Evolutionary conservation across 192 early-diverging fungal genomes (phyloP).

Genomic region (Entomortierella chlamydospora): DNA sequence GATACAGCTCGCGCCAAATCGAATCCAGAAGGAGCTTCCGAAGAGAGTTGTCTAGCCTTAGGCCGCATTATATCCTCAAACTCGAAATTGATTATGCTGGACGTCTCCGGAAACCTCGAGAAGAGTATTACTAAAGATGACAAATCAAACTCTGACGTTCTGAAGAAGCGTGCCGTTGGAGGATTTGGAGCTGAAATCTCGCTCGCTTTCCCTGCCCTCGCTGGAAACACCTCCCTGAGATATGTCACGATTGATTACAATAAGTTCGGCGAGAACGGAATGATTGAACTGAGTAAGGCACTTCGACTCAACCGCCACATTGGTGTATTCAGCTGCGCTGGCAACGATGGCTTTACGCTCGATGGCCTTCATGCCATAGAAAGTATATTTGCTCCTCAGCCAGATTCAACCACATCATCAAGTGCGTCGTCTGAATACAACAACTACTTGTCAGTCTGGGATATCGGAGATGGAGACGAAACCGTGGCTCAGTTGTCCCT

Average conservation of each 20-base stretch:
- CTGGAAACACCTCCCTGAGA: slow-evolving; percentile 19
- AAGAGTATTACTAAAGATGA: background rate
- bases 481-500: slow-evolving; percentile 22
- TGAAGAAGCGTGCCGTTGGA: slow-evolving; percentile 1
- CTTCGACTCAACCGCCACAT: slow-evolving; percentile 11
- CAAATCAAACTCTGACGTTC: background rate
- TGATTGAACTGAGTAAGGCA: slow-evolving; percentile 21
- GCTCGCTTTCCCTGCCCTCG: slow-evolving; percentile 22
- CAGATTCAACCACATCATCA: background rate
- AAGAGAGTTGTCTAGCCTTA: slow-evolving; percentile 29
- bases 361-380: slow-evolving; percentile 21
- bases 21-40: slow-evolving; percentile 16
- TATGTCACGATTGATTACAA: slow-evolving; percentile 29
- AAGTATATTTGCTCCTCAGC: slow-evolving; percentile 6
- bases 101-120: slow-evolving; percentile 20
- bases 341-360: slow-evolving; percentile 33
- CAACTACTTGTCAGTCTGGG: slow-evolving; percentile 25
- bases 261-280: slow-evolving; percentile 20
- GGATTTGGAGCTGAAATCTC: slow-evolving; percentile 32
- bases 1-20: slow-evolving; percentile 8
- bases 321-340: slow-evolving; percentile 30
- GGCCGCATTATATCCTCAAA: slow-evolving; percentile 20
- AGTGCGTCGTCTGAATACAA: slow-evolving; percentile 6
- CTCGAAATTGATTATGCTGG: slow-evolving; percentile 30
- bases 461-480: slow-evolving; percentile 22